Conservation (phyloP, 2,329 filamentous ascomycete species). For the Fusarium napiforme region DNA sequence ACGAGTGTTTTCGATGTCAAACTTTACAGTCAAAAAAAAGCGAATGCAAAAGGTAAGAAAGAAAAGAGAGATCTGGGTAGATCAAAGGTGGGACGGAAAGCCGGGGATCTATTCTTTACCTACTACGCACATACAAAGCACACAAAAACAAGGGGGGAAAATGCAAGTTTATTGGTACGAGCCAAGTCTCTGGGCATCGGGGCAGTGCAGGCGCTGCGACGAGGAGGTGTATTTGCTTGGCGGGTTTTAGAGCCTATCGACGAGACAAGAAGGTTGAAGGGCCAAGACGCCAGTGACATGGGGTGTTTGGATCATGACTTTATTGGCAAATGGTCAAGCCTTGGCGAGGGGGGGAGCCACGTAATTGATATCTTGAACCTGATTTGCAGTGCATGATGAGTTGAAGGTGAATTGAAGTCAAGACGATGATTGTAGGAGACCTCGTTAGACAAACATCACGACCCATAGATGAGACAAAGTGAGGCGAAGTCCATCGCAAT, state of each 20-base stretch:
- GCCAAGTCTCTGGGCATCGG: slow-evolving; percentile 42
- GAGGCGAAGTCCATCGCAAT: slow-evolving; percentile 6
- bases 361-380: slow-evolving; percentile 22
- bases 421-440: neutral
- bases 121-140: neutral
- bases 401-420: neutral
- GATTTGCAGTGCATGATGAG: slow-evolving; percentile 16
- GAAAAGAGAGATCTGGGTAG: slow-evolving; percentile 14
- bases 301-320: slow-evolving; percentile 3
- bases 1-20: slow-evolving; percentile 10
- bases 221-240: slow-evolving; percentile 23
- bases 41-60: slow-evolving; percentile 7
- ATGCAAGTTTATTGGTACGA: slow-evolving; percentile 28
- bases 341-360: slow-evolving; percentile 33
- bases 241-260: slow-evolving; percentile 7
- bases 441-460: neutral
- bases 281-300: slow-evolving; percentile 31
- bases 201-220: slow-evolving; percentile 38
- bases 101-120: slow-evolving; percentile 17
- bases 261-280: slow-evolving; percentile 5
- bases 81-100: slow-evolving; percentile 28
- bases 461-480: slow-evolving; percentile 5
- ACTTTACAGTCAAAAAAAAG: slow-evolving; percentile 2
- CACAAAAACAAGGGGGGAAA: slow-evolving; percentile 6
- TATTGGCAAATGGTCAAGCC: slow-evolving; percentile 20